A percentile compares a stretch with the other conserved stretches of the same genome.
These are phyloP conservation scores for Leishmania mexicana DNA, from an alignment of 208 protist species.

Conservation along the genomic window DNA sequence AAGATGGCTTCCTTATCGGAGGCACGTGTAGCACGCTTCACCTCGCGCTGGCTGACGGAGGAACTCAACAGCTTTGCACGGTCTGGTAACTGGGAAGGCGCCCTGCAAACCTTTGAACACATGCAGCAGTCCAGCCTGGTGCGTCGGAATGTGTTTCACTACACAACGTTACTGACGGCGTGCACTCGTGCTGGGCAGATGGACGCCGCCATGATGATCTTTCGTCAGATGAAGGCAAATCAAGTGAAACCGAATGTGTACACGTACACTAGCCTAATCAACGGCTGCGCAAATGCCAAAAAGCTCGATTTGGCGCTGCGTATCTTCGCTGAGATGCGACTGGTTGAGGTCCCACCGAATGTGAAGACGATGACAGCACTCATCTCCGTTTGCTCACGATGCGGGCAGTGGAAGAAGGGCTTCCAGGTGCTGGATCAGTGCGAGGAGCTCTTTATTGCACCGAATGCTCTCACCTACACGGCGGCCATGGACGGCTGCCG, in stretches of 20 bases:
- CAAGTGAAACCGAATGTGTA: conserved; percentile 85
- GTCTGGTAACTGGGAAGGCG: conserved; percentile 81
- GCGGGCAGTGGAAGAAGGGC: conserved; percentile 70
- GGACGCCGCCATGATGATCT: conserved; percentile 62
- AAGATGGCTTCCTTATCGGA: conserved; percentile 75
- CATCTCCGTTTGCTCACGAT: conserved; percentile 55
- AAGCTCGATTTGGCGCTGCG: conserved; percentile 66
- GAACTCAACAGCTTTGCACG: conserved; percentile 77
- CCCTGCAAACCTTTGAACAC: conserved; percentile 64
- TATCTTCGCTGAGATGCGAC: conserved; percentile 80
- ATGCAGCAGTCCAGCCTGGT: conserved; percentile 73
- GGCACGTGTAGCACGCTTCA: conserved; percentile 63
- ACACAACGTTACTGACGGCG: conserved; percentile 84
- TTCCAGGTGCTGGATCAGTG: conserved; percentile 76
- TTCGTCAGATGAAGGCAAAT: conserved; percentile 72
- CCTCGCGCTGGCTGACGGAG: conserved; percentile 86
- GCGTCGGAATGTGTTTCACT: conserved; percentile 89
- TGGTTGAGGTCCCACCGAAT: conserved; percentile 76
- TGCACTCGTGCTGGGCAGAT: conserved; percentile 78
- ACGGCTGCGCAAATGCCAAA: conserved; percentile 56
- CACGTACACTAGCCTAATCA: conserved; percentile 89
- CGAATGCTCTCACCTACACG: conserved; percentile 90
- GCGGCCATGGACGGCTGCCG: conserved; percentile 89
- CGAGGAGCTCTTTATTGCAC: conserved; percentile 78
- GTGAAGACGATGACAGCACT: conserved; percentile 83